phyloP scores from a whole-genome alignment of 805 yeast genomes.

The Hanseniaspora jakobsenii region DNA sequence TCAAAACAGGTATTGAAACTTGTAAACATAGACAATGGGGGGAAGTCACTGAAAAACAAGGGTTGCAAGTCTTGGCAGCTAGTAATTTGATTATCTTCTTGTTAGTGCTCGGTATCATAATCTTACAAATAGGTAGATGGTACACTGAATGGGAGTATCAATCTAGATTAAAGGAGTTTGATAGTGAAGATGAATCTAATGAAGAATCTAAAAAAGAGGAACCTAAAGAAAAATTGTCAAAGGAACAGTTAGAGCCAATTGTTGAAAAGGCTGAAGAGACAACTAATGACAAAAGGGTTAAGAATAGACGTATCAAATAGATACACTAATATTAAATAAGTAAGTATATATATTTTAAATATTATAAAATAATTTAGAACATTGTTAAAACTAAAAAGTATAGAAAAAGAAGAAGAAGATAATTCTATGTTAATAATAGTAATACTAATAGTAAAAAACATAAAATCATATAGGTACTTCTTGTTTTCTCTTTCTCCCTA shows the following conservation, averaged over 20 bases:
- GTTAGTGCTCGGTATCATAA: constrained; percentile 62
- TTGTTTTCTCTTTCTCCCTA: too few species aligned
- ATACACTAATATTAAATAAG: constrained; percentile 15
- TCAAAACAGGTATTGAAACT: constrained; percentile 66
- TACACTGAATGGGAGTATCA: constrained; percentile 60
- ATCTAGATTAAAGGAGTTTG: constrained; percentile 28
- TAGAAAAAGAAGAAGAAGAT: too few species aligned
- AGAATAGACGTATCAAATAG: too few species aligned
- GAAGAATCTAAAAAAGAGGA: not conserved
- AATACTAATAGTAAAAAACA: too few species aligned
- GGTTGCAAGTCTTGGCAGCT: constrained; percentile 85
- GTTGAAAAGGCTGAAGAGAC: constrained; percentile 10
- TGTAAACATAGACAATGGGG: constrained; percentile 77
- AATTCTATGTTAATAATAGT: too few species aligned
- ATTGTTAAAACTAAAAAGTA: too few species aligned
- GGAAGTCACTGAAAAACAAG: constrained; percentile 76
- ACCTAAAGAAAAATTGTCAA: too few species aligned
- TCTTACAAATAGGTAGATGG: constrained; percentile 79
- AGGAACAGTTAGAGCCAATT: constrained; percentile 10
- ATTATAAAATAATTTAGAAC: not conserved
- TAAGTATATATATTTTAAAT: too few species aligned
- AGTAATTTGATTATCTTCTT: constrained; percentile 65
- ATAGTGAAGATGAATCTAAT: constrained; percentile 26
- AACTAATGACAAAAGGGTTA: not conserved
- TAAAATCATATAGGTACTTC: too few species aligned